Base-by-base conservation (phyloP, 805 yeast species). In the Sugiyamaella qingdaonensis region DNA sequence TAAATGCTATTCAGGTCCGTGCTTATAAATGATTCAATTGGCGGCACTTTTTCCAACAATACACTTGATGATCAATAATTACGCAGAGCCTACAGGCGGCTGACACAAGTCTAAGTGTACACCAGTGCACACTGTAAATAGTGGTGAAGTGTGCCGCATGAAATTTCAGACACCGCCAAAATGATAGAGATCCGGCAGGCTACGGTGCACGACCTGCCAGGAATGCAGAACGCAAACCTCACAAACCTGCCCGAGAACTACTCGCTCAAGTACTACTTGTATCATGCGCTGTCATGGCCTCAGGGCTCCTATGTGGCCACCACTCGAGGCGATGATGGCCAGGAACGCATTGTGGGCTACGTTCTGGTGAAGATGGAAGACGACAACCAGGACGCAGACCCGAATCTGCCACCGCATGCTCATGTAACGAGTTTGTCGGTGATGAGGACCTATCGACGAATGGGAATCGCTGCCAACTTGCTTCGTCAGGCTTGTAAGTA, bases 311-410 rank as follows among this genome's bases (percentile, higher is more conserved):
- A 84, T 73, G 98, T 94, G 35, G 99, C 99, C 14, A 85, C 68
- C 4, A 64, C 61, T 52, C 56, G 92, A 1, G 85, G 94, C 1
- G 80, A 84, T 27, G 86, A 80, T 58, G 80, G 76, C 10, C 85
- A 85, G 29, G 96, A 88, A 66, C 85, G 88, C 61, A 78, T 94
- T 33, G 95, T 94, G n/a, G 99, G 98, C 4, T 94, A 94, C 65
- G 98, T 89, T 3, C 74, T 94, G 59, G 96, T 96, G 1, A 94
- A 94, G 69, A 88, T 94, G 96, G 97, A 94, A 63, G 97, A 91
- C 68, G 96, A 90, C 64, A 61, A 61, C 48, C 52, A 58, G 3
- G 59, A 49, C 18, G 53, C 56, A 11, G 45, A 50, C 19, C 56
- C 61, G 14, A 49, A 54, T 16, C 61, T 61, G 10, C 61, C 64